Conservation (phyloP, 352 stramenopile species). For the Pythium rhizo-oryzae region DNA sequence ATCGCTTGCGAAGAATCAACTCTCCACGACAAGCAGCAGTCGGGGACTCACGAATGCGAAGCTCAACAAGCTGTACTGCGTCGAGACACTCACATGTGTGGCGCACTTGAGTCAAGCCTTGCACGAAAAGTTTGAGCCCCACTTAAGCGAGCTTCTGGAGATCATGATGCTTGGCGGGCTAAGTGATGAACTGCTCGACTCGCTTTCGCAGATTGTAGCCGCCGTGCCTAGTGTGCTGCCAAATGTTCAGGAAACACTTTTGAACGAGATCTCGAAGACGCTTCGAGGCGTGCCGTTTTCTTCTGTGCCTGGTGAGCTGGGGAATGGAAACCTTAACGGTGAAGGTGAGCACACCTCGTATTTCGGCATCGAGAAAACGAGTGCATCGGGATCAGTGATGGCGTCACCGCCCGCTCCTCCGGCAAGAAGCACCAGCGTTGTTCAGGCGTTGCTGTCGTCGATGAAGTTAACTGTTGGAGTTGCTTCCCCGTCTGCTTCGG, state of each 20-base stretch:
- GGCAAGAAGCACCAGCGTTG: conserved; percentile 48
- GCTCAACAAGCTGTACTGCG: conserved; percentile 80
- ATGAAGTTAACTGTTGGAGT: conserved; percentile 59
- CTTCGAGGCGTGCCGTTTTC: conserved; percentile 87
- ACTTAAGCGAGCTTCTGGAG: conserved; percentile 76
- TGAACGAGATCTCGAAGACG: conserved; percentile 96
- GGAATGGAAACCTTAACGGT: conserved; percentile 6
- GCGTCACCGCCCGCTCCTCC: conserved; percentile 28
- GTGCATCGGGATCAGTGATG: conserved; percentile 10
- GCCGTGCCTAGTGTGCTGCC: conserved; percentile 89
- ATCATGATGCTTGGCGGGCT: conserved; percentile 91
- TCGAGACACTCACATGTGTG: conserved; percentile 83
- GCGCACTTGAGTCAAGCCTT: conserved; percentile 73
- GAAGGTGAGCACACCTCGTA: conserved; percentile 21
- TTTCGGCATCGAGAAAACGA: conserved; percentile 28
- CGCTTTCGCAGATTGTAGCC: conserved; percentile 90
- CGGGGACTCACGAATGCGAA: conserved; percentile 39
- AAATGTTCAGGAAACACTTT: conserved; percentile 93
- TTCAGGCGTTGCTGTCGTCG: conserved; percentile 73
- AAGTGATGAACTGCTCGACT: conserved; percentile 93
- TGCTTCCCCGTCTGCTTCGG: conserved; percentile 27
- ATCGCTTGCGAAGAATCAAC: conserved; percentile 55
- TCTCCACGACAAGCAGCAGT: conserved; percentile 23
- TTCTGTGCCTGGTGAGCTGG: conserved; percentile 24
- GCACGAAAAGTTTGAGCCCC: conserved; percentile 63